Evolutionary conservation across 1,284 basidiomycete genomes (phyloP), one percentile per base, ranked within the genome.

Genomic region (Cutaneotrichosporon cyanovorans): DNA sequence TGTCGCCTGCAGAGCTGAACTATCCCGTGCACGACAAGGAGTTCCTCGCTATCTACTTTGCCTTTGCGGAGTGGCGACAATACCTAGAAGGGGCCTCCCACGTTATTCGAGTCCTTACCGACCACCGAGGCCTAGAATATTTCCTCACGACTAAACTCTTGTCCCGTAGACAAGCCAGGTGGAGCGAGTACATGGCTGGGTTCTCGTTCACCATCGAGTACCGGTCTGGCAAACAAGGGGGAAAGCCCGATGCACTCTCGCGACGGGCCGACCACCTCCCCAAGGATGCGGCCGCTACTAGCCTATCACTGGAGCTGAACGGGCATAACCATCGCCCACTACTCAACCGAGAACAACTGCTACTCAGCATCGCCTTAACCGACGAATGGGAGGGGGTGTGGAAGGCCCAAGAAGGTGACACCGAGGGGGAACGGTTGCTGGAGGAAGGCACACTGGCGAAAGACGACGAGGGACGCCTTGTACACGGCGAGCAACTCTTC

Each of bases 1-100:
- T 75, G 39, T 45, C 18, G 8, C 42, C 62, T 0, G 54, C 72
- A 0, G 70, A 78, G 59, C 40, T 59, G 41, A 78, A 78, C 52
- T 79, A 78, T 54, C 65, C 74, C 16, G 74, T 75, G 22, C 69
- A 74, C 10, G 74, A 81, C 53, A 68, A 73, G 48, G 77, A 80
- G 62, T 50, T 80, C 42, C 46, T 78, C 0, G 73, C 73, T 0
- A 73, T 78, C 10, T 65, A 77, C 3, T 33, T 59, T 21, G 63
- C 69, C 0, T 58, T 78, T 2, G 21, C 65, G 23, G 56, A 67
- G 37, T 77, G 72, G 74, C 42, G 65, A 16, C 72, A 76, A 31
- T 72, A 73, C 46, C 50, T 69, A 12, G 48, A 61, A 21, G 73
- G 71, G 15, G 41, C 60, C 2, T 5, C 15, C 4, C 34, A 65